Percentiles rank a stretch among this genome's conserved stretches.
phyloP scores from a whole-genome alignment of 106 monocot species.

The Acorus gramineus region DNA sequence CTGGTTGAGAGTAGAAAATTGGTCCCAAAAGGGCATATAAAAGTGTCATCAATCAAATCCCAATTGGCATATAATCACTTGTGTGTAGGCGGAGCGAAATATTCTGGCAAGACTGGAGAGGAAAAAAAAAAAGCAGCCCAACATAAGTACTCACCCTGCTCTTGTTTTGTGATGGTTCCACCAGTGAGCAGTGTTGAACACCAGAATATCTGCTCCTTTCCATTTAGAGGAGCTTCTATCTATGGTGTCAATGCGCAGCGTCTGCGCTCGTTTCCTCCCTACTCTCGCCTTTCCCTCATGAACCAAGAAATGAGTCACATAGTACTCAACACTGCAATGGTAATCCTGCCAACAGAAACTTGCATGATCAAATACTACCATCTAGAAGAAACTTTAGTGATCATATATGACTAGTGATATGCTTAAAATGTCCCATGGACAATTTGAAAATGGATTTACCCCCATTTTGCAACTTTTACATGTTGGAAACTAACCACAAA shows the following conservation, averaged over 20 bases:
- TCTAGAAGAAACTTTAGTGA: neutral
- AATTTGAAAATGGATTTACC: no score
- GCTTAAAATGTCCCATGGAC: neutral
- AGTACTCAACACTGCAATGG: slow-evolving; percentile 82
- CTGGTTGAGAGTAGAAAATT: no score
- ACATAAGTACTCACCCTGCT: slow-evolving; percentile 50
- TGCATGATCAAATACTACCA: neutral
- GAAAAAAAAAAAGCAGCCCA: no score
- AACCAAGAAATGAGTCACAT: slow-evolving; percentile 82
- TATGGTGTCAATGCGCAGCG: slow-evolving; percentile 61
- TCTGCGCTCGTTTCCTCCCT: slow-evolving; percentile 37
- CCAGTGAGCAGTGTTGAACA: slow-evolving; percentile 94
- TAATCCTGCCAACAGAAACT: slow-evolving; percentile 55
- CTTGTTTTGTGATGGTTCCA: slow-evolving; percentile 91
- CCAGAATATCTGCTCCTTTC: slow-evolving; percentile 78
- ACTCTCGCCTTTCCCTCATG: slow-evolving; percentile 73
- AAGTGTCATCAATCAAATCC: neutral
- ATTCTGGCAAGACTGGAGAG: no score
- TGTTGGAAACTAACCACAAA: slow-evolving; percentile 31
- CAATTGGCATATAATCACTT: neutral
- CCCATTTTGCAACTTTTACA: no score
- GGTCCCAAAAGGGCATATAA: neutral
- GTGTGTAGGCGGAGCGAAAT: no score
- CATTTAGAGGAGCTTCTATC: slow-evolving; percentile 76
- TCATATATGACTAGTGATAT: neutral